phyloP scores from a whole-genome alignment of 2,329 filamentous ascomycete species.

The Penicillium aurantiogriseum region DNA sequence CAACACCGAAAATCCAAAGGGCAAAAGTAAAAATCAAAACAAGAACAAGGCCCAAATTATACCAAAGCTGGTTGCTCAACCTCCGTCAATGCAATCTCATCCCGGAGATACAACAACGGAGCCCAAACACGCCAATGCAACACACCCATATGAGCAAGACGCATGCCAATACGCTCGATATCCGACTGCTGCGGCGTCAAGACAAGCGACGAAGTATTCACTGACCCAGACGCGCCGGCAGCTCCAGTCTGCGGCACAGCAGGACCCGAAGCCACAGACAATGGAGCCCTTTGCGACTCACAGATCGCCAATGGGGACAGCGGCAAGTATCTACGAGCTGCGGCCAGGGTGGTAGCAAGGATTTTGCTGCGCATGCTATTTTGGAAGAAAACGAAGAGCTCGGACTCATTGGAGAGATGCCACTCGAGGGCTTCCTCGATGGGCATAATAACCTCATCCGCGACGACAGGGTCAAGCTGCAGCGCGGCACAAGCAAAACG shows the following conservation, averaged over 20 bases:
- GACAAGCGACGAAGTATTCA: constrained; percentile 3
- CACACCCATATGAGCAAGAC: constrained; percentile 77
- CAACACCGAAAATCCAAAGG: not conserved
- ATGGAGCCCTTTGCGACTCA: constrained; percentile 39
- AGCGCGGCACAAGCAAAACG: constrained; percentile 38
- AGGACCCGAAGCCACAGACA: constrained; percentile 15
- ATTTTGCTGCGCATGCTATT: constrained; percentile 35
- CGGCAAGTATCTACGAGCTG: constrained; percentile 39
- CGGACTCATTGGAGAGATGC: constrained; percentile 35
- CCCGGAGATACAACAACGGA: constrained; percentile 63
- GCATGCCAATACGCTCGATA: constrained; percentile 61
- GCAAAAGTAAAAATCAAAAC: not conserved
- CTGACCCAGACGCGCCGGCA: not conserved
- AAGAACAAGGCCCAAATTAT: not conserved
- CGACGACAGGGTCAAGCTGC: constrained; percentile 27
- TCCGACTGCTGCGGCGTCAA: constrained; percentile 31
- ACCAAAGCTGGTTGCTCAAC: constrained; percentile 14
- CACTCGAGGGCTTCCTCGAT: constrained; percentile 38
- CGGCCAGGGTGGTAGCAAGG: constrained; percentile 30
- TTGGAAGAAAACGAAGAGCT: constrained; percentile 36
- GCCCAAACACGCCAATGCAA: constrained; percentile 91
- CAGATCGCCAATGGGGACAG: constrained; percentile 47
- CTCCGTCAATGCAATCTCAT: constrained; percentile 21
- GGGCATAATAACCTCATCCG: constrained; percentile 34
- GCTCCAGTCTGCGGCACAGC: constrained; percentile 3